phyloP scores from a whole-genome alignment of 1,284 basidiomycete genomes.

The Cryptococcus sp. region DNA sequence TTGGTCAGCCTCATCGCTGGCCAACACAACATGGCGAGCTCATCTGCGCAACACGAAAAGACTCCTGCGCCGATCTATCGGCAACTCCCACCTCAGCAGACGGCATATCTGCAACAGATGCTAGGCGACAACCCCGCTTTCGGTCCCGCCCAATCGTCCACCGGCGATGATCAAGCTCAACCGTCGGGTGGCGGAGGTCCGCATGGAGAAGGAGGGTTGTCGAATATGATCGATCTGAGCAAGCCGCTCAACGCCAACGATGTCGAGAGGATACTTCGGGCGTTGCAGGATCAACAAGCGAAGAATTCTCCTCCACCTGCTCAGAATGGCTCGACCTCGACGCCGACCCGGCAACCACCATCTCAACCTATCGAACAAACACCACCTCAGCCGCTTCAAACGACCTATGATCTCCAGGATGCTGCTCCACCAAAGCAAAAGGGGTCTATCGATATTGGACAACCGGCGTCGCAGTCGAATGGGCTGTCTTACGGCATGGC shows the following conservation, averaged over 20 bases:
- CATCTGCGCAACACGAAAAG: neutral
- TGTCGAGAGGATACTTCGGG: constrained; percentile 36
- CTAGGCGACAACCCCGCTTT: neutral
- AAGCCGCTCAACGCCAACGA: constrained; percentile 40
- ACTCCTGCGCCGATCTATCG: neutral
- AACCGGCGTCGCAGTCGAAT: too few relatives aligned
- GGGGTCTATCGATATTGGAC: too few relatives aligned
- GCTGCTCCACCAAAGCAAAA: too few relatives aligned
- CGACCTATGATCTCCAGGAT: neutral
- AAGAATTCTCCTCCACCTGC: neutral
- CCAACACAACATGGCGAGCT: neutral
- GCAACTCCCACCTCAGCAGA: constrained; percentile 2
- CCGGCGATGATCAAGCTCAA: neutral
- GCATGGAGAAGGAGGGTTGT: too few relatives aligned
- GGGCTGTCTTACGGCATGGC: too few relatives aligned
- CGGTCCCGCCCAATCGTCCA: neutral
- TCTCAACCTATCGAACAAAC: neutral
- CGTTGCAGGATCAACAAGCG: constrained; percentile 29
- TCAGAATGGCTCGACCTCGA: neutral
- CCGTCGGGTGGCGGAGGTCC: too few relatives aligned
- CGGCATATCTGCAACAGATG: constrained; percentile 1
- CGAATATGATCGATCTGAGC: constrained; percentile 40
- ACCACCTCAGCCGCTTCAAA: neutral
- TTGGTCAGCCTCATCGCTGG: neutral
- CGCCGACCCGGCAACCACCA: too few relatives aligned